Percentiles rank a stretch among this genome's conserved stretches.
These are phyloP conservation scores for Agarophyton chilense DNA, from an alignment of 23 red algal species.

Conservation along the genomic window DNA sequence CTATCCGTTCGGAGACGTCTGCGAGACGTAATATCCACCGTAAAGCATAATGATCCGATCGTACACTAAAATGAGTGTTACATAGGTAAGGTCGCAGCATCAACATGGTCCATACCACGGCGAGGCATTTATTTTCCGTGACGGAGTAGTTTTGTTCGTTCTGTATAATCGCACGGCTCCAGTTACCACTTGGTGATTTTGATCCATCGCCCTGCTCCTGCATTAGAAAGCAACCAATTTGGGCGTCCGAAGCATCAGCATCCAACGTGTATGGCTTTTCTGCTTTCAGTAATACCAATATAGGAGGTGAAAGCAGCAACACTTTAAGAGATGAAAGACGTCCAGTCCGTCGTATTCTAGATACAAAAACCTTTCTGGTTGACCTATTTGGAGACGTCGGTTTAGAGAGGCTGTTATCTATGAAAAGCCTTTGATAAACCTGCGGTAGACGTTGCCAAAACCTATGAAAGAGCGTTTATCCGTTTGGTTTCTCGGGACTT, in stretches of 20 bases:
- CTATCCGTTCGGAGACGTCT: too few species aligned
- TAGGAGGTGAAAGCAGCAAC: too few species aligned
- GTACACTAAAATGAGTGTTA: too few species aligned
- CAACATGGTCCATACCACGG: slow-evolving; percentile 38
- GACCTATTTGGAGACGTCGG: neutral
- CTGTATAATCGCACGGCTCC: slow-evolving; percentile 1
- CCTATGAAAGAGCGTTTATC: neutral
- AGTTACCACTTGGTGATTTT: slow-evolving; percentile 19
- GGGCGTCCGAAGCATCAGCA: neutral
- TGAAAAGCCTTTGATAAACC: neutral
- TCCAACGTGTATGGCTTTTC: neutral
- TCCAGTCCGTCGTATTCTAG: too few species aligned
- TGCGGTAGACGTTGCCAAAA: too few species aligned
- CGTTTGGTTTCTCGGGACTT: neutral
- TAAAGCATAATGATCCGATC: too few species aligned
- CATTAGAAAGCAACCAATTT: too few species aligned
- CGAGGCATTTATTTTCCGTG: slow-evolving; percentile 25
- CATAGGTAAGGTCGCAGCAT: slow-evolving; percentile 17
- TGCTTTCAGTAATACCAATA: neutral
- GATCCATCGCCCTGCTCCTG: neutral
- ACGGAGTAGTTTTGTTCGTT: slow-evolving; percentile 10
- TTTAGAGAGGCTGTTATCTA: neutral
- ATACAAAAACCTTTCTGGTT: neutral
- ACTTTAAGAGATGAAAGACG: too few species aligned
- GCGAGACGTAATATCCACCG: too few species aligned